Percentiles rank a stretch among this genome's conserved stretches.
Evolutionary conservation across 768 basidiomycete species (phyloP).

Genomic region (Epithele typhae): DNA sequence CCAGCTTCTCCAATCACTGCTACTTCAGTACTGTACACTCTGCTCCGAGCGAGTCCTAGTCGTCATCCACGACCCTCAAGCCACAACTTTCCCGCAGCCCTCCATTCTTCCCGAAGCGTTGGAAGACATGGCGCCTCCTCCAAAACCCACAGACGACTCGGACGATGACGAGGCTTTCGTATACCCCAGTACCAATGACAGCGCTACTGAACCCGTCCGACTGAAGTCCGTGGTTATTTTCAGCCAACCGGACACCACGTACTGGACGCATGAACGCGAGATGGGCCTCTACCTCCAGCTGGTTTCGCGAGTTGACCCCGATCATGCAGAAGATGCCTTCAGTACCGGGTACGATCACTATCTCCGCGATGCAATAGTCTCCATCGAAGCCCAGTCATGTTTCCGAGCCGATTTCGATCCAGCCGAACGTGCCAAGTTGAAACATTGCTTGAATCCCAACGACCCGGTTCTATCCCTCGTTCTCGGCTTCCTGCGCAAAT

Average conservation of each 20-base stretch:
- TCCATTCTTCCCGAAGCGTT: conserved; percentile 28
- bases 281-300: conserved; percentile 76
- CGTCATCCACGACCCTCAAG: conserved; percentile 62
- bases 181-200: conserved; percentile 39
- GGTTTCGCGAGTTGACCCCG: conserved; percentile 73
- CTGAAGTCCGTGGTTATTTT: conserved; percentile 27
- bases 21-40: conserved; percentile 62
- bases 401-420: conserved; percentile 45
- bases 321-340: conserved; percentile 64
- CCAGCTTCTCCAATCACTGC: conserved; percentile 74
- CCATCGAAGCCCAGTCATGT: conserved; percentile 62
- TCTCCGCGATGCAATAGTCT: conserved; percentile 65
- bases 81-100: conserved; percentile 72
- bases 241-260: conserved; percentile 66
- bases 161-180: conserved; percentile 50
- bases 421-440: conserved; percentile 37
- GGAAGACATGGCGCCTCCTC: conserved; percentile 13
- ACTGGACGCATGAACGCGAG: conserved; percentile 79
- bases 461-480: conserved; percentile 72
- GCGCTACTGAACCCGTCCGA: conserved; percentile 8
- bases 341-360: conserved; percentile 87
- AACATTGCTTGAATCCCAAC: conserved; percentile 75
- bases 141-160: conserved; percentile 26
- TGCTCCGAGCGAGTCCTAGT: conserved; percentile 66
- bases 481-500: conserved; percentile 65